phyloP scores from a whole-genome alignment of 495 filamentous ascomycete species.

The Filosporella fistucella region DNA sequence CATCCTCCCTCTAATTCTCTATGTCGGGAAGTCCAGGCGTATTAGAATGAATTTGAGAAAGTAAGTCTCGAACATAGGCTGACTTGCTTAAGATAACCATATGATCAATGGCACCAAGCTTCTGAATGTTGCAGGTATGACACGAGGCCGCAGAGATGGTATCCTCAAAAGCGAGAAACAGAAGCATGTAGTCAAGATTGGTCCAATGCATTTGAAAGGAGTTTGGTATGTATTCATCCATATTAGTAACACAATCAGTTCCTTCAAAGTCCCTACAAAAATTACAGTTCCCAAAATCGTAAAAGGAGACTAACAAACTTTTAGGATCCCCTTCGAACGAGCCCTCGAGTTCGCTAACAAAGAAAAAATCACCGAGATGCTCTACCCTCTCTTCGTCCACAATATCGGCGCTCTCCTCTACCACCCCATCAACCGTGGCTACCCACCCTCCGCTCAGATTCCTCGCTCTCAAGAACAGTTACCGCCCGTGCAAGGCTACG shows the following conservation, averaged over 20 bases:
- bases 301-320: too few relatives aligned
- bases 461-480: slow-evolving; percentile 1
- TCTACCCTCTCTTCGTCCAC: slow-evolving; percentile 99
- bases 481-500: too few relatives aligned
- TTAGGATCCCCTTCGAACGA: slow-evolving; percentile 94
- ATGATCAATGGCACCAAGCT: slow-evolving; percentile 99
- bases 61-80: neutral
- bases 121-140: slow-evolving; percentile 97
- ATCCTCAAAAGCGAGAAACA: slow-evolving; percentile 97
- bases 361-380: slow-evolving; percentile 92
- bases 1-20: neutral
- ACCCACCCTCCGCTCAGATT: slow-evolving; percentile 6
- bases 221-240: slow-evolving; percentile 69
- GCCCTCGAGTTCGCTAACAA: slow-evolving; percentile 98
- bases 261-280: too few relatives aligned
- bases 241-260: neutral
- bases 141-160: slow-evolving; percentile 87
- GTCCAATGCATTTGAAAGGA: slow-evolving; percentile 97
- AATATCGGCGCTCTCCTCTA: slow-evolving; percentile 94
- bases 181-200: slow-evolving; percentile 96
- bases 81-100: slow-evolving; percentile 70
- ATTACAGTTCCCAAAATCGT: too few relatives aligned
- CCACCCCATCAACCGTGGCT: slow-evolving; percentile 73
- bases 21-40: neutral
- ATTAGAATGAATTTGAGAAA: neutral